A percentile compares a stretch with the other conserved stretches of the same genome.
Evolutionary conservation across 1,139 yeast species (phyloP).

Genomic region (Blastobotrys malaysiensis): DNA sequence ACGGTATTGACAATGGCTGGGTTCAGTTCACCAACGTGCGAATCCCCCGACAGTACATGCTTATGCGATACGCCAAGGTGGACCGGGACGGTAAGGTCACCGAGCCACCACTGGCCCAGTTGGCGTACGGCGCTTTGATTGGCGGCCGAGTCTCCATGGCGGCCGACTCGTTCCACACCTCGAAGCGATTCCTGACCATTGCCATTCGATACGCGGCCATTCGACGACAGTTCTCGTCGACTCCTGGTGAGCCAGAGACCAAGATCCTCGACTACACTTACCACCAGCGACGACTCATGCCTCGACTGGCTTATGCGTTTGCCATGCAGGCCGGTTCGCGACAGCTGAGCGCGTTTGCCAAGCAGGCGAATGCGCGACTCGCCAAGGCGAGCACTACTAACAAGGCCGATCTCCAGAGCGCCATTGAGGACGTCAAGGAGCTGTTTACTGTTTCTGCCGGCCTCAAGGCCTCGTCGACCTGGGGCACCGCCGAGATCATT

Average conservation of each 20-base stretch:
- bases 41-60: constrained; percentile 78
- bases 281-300: constrained; percentile 81
- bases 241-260: constrained; percentile 35
- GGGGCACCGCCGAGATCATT: constrained; percentile 74
- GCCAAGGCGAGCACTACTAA: constrained; percentile 32
- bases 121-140: constrained; percentile 78
- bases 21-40: constrained; percentile 78
- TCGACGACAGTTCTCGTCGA: constrained; percentile 74
- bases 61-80: constrained; percentile 74
- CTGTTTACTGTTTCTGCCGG: constrained; percentile 85
- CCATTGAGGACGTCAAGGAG: constrained; percentile 64
- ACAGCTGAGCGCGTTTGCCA: constrained; percentile 53
- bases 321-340: constrained; percentile 71
- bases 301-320: constrained; percentile 74
- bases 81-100: constrained; percentile 62
- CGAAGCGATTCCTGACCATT: constrained; percentile 74
- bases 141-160: constrained; percentile 92
- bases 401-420: constrained; percentile 34
- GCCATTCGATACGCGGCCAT: constrained; percentile 87
- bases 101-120: constrained; percentile 72
- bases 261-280: constrained; percentile 70
- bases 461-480: constrained; percentile 81
- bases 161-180: constrained; percentile 71
- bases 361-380: constrained; percentile 47
- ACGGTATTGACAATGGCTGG: constrained; percentile 81